phyloP scores from a whole-genome alignment of 257 asterid genomes.

The Solanum clarkiae region DNA sequence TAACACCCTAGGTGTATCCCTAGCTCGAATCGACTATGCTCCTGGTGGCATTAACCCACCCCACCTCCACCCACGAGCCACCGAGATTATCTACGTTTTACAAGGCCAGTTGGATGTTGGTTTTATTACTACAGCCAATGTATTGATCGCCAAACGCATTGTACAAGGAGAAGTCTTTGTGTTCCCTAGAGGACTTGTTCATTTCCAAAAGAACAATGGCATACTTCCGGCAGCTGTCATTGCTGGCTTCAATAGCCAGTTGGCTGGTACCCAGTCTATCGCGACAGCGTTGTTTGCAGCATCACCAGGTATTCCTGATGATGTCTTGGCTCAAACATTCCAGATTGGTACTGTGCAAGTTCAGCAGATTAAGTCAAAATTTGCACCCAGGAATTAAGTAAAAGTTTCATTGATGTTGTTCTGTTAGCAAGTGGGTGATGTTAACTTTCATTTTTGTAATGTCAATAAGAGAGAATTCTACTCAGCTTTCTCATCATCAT shows the following conservation, averaged over 20 bases:
- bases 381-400: slow-evolving; percentile 37
- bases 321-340: slow-evolving; percentile 53
- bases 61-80: slow-evolving; percentile 86
- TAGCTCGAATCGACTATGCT: slow-evolving; percentile 69
- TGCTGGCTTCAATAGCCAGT: slow-evolving; percentile 68
- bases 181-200: slow-evolving; percentile 70
- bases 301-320: slow-evolving; percentile 48
- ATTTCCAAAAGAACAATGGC: slow-evolving; percentile 72
- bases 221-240: slow-evolving; percentile 46
- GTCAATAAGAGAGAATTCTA: background rate
- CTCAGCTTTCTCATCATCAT: background rate
- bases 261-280: slow-evolving; percentile 61
- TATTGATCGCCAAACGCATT: slow-evolving; percentile 36
- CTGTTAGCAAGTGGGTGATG: background rate
- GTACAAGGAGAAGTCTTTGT: slow-evolving; percentile 50
- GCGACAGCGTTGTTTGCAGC: slow-evolving; percentile 54
- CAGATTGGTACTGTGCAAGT: slow-evolving; percentile 39
- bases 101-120: slow-evolving; percentile 70
- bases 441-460: background rate
- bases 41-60: slow-evolving; percentile 80
- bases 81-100: slow-evolving; percentile 61
- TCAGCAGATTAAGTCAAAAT: slow-evolving; percentile 47
- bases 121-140: slow-evolving; percentile 71
- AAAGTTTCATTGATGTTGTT: background rate
- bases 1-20: slow-evolving; percentile 74